phyloP scores from a whole-genome alignment of 192 early-diverging fungal genomes.

The Podila horticola region DNA sequence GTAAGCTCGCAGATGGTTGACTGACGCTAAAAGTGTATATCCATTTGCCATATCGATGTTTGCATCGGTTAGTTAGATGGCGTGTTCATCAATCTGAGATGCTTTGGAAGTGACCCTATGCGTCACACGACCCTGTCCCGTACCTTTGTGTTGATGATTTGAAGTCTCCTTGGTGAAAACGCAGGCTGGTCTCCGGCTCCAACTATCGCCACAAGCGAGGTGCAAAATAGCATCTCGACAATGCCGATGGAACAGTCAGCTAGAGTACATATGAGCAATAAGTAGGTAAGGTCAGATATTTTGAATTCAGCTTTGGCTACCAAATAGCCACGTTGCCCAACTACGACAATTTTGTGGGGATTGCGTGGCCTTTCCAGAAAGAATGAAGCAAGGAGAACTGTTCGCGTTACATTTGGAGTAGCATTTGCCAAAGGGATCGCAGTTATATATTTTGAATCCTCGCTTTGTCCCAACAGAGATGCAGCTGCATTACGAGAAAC shows the following conservation, averaged over 20 bases:
- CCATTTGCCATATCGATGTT: conserved; percentile 1
- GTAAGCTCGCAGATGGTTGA: conserved; percentile 98
- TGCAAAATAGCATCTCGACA: conserved; percentile 98
- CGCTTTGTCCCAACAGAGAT: conserved; percentile 86
- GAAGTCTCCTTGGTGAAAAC: conserved; percentile 88
- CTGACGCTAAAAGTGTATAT: conserved; percentile 67
- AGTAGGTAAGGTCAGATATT: background rate
- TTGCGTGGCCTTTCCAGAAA: background rate
- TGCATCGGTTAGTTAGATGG: no score
- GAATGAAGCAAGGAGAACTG: background rate
- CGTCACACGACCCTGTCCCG: background rate
- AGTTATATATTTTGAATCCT: conserved; percentile 97
- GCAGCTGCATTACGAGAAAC: conserved; percentile 65
- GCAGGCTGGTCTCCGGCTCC: conserved; percentile 91
- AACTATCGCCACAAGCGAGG: conserved; percentile 95
- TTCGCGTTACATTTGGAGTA: conserved; percentile 77
- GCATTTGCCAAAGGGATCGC: conserved; percentile 96
- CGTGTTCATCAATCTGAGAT: no score
- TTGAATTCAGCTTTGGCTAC: background rate
- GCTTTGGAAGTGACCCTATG: no score
- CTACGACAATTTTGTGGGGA: background rate
- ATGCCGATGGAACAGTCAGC: conserved; percentile 91
- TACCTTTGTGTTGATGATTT: conserved; percentile 98
- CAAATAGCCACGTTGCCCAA: background rate
- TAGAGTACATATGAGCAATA: conserved; percentile 9